Percentiles rank a stretch among this genome's conserved stretches.
Conservation (phyloP, 805 yeast species). For the Teunomyces pallodes region DNA sequence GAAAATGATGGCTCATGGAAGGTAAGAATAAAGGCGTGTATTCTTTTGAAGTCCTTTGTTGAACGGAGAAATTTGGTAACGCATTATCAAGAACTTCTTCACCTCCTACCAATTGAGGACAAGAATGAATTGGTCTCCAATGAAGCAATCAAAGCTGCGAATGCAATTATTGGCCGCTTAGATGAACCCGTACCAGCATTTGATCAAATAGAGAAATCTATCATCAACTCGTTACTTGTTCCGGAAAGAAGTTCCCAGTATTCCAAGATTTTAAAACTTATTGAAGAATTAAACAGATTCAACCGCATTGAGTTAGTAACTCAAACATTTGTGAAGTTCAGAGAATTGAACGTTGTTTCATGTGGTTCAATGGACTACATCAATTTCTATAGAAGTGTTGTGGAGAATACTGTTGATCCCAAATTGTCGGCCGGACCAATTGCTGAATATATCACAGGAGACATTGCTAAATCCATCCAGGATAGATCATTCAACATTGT, state of each 20-base stretch:
- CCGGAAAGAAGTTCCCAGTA: constrained; percentile 19
- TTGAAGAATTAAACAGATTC: constrained; percentile 26
- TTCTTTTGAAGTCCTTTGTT: constrained; percentile 39
- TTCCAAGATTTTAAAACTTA: constrained; percentile 21
- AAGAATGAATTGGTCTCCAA: constrained; percentile 48
- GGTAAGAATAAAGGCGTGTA: constrained; percentile 52
- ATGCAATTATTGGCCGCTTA: constrained; percentile 34
- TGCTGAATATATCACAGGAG: constrained; percentile 20
- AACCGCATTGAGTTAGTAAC: constrained; percentile 15
- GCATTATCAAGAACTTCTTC: constrained; percentile 31
- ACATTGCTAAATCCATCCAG: constrained; percentile 20
- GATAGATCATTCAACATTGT: constrained; percentile 27
- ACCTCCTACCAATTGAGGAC: constrained; percentile 34
- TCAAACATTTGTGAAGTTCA: constrained; percentile 15
- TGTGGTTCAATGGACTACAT: constrained; percentile 26
- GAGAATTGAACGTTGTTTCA: constrained; percentile 17
- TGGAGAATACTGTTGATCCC: constrained; percentile 14
- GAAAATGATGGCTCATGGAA: constrained; percentile 56
- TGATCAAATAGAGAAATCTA: constrained; percentile 21
- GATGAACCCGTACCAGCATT: constrained; percentile 4
- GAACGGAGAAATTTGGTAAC: constrained; percentile 24
- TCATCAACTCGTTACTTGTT: constrained; percentile 23
- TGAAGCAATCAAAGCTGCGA: constrained; percentile 47
- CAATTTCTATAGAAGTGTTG: constrained; percentile 23
- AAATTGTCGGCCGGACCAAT: constrained; percentile 16